A percentile compares a stretch with the other conserved stretches of the same genome.
These are phyloP conservation scores for Populus nigra DNA, from an alignment of 345 rosid species.

Conservation along the genomic window DNA sequence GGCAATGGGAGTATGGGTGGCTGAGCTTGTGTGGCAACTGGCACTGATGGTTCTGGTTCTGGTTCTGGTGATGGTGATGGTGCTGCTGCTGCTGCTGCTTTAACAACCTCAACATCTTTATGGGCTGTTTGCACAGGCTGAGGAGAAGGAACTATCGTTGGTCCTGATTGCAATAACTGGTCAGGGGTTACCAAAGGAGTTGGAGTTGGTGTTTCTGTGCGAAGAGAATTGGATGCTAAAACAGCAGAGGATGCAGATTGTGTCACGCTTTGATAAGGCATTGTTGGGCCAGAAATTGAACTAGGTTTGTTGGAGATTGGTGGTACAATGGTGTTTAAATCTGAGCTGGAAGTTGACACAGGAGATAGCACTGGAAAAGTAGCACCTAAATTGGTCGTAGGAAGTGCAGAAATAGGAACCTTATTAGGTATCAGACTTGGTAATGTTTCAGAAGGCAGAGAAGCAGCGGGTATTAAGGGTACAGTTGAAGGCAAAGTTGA, in stretches of 20 bases:
- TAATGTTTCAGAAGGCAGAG: constrained; percentile 57
- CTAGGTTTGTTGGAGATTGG: constrained; percentile 45
- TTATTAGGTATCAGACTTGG: constrained; percentile 48
- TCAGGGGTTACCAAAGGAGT: constrained; percentile 70
- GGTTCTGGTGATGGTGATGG: constrained; percentile 43
- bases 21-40: constrained; percentile 53
- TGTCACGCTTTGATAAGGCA: constrained; percentile 44
- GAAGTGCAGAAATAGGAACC: constrained; percentile 44
- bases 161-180: constrained; percentile 62
- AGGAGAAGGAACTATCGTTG: constrained; percentile 37
- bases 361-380: constrained; percentile 51
- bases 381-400: constrained; percentile 37
- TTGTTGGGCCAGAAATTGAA: constrained; percentile 40
- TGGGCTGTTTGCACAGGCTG: constrained; percentile 47
- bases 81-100: constrained; percentile 46
- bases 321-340: constrained; percentile 40
- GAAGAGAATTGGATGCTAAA: constrained; percentile 45
- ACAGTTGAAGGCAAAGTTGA: constrained; percentile 41
- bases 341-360: constrained; percentile 47
- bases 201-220: constrained; percentile 45
- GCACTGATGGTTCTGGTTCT: constrained; percentile 44
- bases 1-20: constrained; percentile 88
- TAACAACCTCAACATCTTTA: constrained; percentile 73
- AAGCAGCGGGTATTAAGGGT: constrained; percentile 45
- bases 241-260: constrained; percentile 41